These are phyloP conservation scores for Suillus placidus DNA, from an alignment of 768 basidiomycete genomes.

Conservation along the genomic window DNA sequence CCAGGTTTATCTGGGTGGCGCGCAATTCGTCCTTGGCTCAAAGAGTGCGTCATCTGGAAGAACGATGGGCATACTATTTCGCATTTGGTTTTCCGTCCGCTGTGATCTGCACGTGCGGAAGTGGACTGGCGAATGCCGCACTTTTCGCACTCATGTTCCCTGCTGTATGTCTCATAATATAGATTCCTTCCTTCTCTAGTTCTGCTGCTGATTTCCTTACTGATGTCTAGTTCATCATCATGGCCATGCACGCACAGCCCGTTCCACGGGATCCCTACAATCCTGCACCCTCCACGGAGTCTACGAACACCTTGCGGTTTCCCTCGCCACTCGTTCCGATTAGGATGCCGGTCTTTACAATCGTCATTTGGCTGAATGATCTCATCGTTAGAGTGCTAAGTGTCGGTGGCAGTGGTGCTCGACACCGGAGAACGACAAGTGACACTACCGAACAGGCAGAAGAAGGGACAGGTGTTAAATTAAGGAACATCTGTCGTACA, in stretches of 20 bases:
- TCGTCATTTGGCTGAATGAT: constrained; percentile 78
- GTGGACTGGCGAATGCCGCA: constrained; percentile 77
- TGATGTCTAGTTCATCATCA: constrained; percentile 71
- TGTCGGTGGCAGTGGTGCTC: constrained; percentile 44
- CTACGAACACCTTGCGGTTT: constrained; percentile 51
- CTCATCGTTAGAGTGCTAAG: constrained; percentile 63
- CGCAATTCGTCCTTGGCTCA: constrained; percentile 69
- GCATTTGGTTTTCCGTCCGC: constrained; percentile 84
- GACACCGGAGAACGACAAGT: constrained; percentile 38
- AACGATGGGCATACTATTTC: constrained; percentile 88
- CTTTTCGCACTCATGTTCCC: constrained; percentile 85
- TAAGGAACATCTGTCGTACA: constrained; percentile 16
- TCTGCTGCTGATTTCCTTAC: constrained; percentile 9
- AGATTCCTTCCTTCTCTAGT: not conserved
- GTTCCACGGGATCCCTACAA: constrained; percentile 77
- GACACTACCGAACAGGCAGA: constrained; percentile 63
- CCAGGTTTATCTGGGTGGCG: constrained; percentile 78
- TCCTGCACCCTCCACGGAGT: constrained; percentile 43
- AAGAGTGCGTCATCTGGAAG: constrained; percentile 76
- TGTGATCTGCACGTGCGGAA: constrained; percentile 71
- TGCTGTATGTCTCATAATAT: constrained; percentile 49
- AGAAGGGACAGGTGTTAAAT: constrained; percentile 51
- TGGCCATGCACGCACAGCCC: constrained; percentile 79
- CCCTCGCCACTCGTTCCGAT: constrained; percentile 82
- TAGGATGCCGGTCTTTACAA: constrained; percentile 73